Conservation (phyloP, 1,284 basidiomycete species). For the Heterobasidion irregulare region DNA sequence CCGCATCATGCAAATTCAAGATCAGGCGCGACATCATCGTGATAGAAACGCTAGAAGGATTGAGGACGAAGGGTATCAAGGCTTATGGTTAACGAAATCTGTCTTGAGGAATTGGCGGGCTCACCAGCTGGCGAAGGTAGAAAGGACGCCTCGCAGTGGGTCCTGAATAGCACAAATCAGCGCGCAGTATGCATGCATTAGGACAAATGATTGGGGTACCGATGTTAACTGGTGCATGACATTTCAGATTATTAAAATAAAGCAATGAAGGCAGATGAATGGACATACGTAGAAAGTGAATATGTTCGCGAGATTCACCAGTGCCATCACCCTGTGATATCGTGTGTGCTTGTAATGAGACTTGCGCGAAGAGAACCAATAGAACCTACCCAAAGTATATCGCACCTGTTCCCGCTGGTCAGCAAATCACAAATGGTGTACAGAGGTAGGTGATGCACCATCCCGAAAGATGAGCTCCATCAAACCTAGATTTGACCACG, state of each 20-base stretch:
- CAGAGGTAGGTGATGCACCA: conserved; percentile 11
- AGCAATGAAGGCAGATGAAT: not conserved
- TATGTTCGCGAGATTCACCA: conserved; percentile 20
- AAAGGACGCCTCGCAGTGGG: conserved; percentile 18
- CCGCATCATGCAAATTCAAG: conserved; percentile 22
- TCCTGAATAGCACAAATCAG: conserved; percentile 13
- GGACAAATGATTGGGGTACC: not conserved
- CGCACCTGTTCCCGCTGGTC: conserved; percentile 14
- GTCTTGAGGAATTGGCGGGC: not conserved
- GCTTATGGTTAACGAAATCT: too few relatives aligned
- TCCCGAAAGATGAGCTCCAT: conserved; percentile 19
- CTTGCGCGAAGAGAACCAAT: not conserved
- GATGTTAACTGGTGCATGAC: not conserved
- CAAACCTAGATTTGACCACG: conserved; percentile 9
- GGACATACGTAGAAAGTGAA: conserved; percentile 25
- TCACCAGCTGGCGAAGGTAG: conserved; percentile 20
- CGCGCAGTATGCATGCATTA: too few relatives aligned
- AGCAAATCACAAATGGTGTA: not conserved
- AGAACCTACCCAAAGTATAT: conserved; percentile 23
- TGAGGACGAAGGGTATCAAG: not conserved
- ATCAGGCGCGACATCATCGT: conserved; percentile 29
- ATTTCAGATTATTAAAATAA: not conserved
- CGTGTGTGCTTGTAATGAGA: not conserved
- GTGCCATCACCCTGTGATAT: conserved; percentile 22
- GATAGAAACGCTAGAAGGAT: conserved; percentile 21